phyloP scores from a whole-genome alignment of 176 grass and related monocot genomes.

The Oryza rufipogon region DNA sequence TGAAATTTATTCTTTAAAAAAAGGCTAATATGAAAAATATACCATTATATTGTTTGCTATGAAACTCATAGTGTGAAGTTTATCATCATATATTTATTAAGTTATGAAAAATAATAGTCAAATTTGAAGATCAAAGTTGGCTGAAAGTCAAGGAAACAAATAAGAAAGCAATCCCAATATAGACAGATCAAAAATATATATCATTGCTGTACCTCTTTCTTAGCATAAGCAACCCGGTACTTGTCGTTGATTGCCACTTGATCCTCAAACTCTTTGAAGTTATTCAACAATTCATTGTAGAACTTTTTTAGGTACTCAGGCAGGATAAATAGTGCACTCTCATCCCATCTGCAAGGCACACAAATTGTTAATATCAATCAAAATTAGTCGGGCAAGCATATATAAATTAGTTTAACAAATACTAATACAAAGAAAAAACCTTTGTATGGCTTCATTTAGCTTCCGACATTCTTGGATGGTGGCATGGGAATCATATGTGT shows the following conservation, averaged over 20 bases:
- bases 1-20: too few species aligned
- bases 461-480: slow-evolving; percentile 25
- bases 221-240: background rate
- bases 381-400: too few species aligned
- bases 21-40: too few species aligned
- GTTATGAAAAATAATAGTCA: too few species aligned
- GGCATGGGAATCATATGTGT: slow-evolving; percentile 37
- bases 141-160: too few species aligned
- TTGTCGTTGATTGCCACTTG: background rate
- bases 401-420: background rate
- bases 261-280: slow-evolving; percentile 22
- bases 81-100: too few species aligned
- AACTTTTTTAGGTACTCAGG: slow-evolving; percentile 28
- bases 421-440: background rate
- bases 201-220: background rate
- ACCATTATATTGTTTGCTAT: too few species aligned
- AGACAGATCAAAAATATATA: too few species aligned
- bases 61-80: too few species aligned
- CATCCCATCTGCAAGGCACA: slow-evolving; percentile 11
- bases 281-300: background rate
- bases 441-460: slow-evolving; percentile 28
- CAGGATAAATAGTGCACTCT: background rate
- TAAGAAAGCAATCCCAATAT: too few species aligned
- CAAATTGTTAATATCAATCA: too few species aligned
- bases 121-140: too few species aligned